phyloP scores from a whole-genome alignment of 352 stramenopile species.

The Globisporangium nagaii region DNA sequence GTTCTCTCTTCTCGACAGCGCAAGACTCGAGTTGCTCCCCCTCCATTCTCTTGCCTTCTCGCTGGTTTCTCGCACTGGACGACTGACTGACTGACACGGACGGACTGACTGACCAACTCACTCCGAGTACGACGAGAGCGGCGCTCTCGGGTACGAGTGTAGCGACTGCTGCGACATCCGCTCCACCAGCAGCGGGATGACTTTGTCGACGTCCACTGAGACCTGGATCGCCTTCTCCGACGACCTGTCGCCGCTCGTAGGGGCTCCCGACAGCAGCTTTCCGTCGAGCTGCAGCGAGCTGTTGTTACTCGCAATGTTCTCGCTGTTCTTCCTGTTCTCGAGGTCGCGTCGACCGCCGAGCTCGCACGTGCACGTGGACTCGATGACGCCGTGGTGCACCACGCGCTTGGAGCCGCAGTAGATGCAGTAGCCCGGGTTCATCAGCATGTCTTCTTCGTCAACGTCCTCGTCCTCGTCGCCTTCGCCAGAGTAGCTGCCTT shows the following conservation, averaged over 20 bases:
- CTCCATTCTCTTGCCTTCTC: too few relatives aligned
- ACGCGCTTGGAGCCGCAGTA: slow-evolving; percentile 42
- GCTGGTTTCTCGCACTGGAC: too few relatives aligned
- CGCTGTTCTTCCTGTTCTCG: neutral
- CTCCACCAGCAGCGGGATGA: slow-evolving; percentile 23
- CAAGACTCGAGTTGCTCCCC: too few relatives aligned
- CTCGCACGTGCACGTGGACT: slow-evolving; percentile 40
- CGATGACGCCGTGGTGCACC: slow-evolving; percentile 31
- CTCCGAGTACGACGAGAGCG: slow-evolving; percentile 1
- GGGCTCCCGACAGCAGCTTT: too few relatives aligned
- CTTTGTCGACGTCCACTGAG: slow-evolving; percentile 13
- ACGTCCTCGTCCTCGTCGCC: slow-evolving; percentile 17
- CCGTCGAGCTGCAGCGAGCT: neutral
- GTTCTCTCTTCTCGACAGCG: too few relatives aligned
- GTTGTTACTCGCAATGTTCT: too few relatives aligned
- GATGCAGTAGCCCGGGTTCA: slow-evolving; percentile 29
- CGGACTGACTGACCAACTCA: too few relatives aligned
- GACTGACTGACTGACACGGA: too few relatives aligned
- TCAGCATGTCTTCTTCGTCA: slow-evolving; percentile 5
- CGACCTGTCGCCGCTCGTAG: neutral
- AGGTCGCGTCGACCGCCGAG: neutral
- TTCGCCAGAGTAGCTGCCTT: slow-evolving; percentile 1
- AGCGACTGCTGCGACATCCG: slow-evolving; percentile 21
- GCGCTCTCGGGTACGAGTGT: neutral
- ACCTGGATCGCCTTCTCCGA: neutral